These are phyloP conservation scores for Helminthosporium solani DNA, from an alignment of 2,329 filamentous ascomycete genomes.

Conservation along the genomic window DNA sequence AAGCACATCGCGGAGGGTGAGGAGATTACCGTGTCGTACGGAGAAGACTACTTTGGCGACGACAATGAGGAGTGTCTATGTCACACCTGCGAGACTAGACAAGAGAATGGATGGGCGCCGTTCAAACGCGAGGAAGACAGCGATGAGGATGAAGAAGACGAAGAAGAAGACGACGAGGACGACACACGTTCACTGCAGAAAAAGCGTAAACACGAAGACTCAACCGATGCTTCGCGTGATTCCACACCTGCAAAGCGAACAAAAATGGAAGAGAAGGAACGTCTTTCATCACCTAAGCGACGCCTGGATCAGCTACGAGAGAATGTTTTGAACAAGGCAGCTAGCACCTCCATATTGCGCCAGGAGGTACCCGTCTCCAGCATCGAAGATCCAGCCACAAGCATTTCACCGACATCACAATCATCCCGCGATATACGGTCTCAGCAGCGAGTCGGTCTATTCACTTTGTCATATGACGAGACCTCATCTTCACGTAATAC, in stretches of 20 bases:
- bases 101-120: conserved; percentile 79
- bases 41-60: conserved; percentile 92
- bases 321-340: conserved; percentile 25
- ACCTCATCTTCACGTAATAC: conserved; percentile 28
- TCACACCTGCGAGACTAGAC: conserved; percentile 73
- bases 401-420: conserved; percentile 18
- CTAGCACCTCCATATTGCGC: conserved; percentile 32
- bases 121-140: conserved; percentile 39
- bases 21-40: conserved; percentile 95
- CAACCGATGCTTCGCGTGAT: conserved; percentile 14
- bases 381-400: conserved; percentile 30
- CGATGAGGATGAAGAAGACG: conserved; percentile 43
- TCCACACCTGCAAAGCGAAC: conserved; percentile 17
- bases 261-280: conserved; percentile 9
- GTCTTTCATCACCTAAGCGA: conserved; percentile 12
- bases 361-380: conserved; percentile 35
- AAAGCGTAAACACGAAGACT: conserved; percentile 28
- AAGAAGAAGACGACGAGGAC: conserved; percentile 14
- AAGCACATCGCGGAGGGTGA: conserved; percentile 82
- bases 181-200: conserved; percentile 19
- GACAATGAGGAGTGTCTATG: conserved; percentile 96
- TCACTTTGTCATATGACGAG: conserved; percentile 32
- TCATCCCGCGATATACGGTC: conserved; percentile 29
- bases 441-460: conserved; percentile 34
- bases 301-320: conserved; percentile 15